phyloP scores from a whole-genome alignment of 768 basidiomycete genomes.

The Cantharellus anzutake region DNA sequence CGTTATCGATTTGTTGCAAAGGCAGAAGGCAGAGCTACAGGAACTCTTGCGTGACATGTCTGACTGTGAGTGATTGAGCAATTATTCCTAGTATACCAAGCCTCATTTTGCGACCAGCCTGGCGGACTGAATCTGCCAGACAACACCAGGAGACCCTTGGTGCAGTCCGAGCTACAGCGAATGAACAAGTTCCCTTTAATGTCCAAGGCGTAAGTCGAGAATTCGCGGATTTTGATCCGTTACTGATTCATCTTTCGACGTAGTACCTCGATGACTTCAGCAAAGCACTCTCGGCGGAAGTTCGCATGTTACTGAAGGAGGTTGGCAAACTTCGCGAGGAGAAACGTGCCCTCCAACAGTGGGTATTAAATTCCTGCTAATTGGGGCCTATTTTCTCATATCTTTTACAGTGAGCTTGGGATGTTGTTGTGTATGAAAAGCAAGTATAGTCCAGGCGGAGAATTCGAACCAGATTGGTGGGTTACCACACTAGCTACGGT shows the following conservation, averaged over 20 bases:
- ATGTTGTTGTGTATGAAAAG: slow-evolving; percentile 47
- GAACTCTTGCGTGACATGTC: slow-evolving; percentile 31
- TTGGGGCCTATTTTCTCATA: not conserved
- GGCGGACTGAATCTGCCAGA: slow-evolving; percentile 43
- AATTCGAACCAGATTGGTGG: slow-evolving; percentile 66
- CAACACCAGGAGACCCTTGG: slow-evolving; percentile 51
- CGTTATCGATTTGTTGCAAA: slow-evolving; percentile 37
- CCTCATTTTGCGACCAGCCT: slow-evolving; percentile 24
- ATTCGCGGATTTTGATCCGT: not conserved
- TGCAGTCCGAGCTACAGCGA: slow-evolving; percentile 49
- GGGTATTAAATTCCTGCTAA: slow-evolving; percentile 18
- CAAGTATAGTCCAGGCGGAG: slow-evolving; percentile 69
- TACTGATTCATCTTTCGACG: not conserved
- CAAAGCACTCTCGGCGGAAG: slow-evolving; percentile 63
- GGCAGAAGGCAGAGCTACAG: slow-evolving; percentile 40
- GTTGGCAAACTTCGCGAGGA: slow-evolving; percentile 72
- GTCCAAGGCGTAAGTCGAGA: slow-evolving; percentile 41
- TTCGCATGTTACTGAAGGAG: slow-evolving; percentile 64
- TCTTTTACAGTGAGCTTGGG: slow-evolving; percentile 38
- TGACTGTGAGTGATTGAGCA: slow-evolving; percentile 9
- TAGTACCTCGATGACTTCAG: slow-evolving; percentile 73
- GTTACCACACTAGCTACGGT: not conserved
- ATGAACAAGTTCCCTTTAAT: slow-evolving; percentile 65
- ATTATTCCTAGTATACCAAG: not conserved
- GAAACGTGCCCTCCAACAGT: slow-evolving; percentile 61